Evolutionary conservation across 805 yeast species (phyloP).

Genomic region (Cyberlindnera mississippiensis): DNA sequence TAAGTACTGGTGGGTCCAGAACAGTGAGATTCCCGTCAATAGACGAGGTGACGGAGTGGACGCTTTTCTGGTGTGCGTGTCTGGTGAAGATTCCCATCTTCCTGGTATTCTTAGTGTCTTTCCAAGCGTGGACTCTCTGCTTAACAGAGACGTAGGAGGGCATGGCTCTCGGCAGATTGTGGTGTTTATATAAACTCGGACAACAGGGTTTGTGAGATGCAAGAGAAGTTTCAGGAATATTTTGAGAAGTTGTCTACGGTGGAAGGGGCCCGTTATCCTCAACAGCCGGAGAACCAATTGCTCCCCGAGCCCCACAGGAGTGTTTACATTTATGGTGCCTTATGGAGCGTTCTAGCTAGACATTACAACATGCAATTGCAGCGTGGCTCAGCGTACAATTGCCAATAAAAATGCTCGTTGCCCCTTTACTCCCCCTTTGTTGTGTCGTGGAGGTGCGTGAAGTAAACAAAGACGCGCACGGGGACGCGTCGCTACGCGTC

Average conservation of each 20-base stretch:
- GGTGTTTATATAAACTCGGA: background rate
- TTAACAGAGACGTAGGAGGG: background rate
- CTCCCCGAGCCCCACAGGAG: too few species aligned
- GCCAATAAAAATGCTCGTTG: too few species aligned
- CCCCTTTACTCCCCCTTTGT: background rate
- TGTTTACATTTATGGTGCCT: too few species aligned
- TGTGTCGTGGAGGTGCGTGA: background rate
- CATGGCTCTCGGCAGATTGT: background rate
- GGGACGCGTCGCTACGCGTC: constrained; percentile 3
- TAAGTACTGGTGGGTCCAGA: constrained; percentile 20
- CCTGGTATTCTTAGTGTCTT: background rate
- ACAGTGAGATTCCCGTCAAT: constrained; percentile 18
- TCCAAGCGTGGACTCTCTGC: background rate
- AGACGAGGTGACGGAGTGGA: constrained; percentile 1
- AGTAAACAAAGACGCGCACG: constrained; percentile 2
- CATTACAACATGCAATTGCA: too few species aligned
- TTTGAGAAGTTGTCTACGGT: too few species aligned
- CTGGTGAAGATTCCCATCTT: constrained; percentile 10
- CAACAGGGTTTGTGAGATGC: background rate
- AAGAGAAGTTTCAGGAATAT: background rate
- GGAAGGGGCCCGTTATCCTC: too few species aligned
- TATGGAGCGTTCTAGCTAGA: too few species aligned
- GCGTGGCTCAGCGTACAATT: too few species aligned
- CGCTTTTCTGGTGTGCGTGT: constrained; percentile 8
- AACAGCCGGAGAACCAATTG: too few species aligned